Conservation (phyloP, 495 filamentous ascomycete species). For the Xylaria sp. region DNA sequence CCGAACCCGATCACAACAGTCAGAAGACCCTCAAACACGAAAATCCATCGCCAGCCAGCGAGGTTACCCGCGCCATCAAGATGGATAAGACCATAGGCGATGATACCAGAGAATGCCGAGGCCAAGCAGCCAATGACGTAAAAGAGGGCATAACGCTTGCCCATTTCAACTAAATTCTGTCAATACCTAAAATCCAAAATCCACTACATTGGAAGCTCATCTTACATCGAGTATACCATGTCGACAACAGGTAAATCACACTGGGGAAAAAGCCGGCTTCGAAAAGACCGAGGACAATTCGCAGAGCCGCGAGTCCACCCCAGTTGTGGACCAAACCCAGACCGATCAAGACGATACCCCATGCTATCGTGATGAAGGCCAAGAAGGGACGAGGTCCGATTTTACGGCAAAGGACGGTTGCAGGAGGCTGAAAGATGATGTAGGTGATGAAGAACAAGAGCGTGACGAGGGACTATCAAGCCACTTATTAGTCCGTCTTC, state of each 20-base stretch:
- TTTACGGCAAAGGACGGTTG: conserved; percentile 61
- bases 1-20: conserved; percentile 53
- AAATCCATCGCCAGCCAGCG: conserved; percentile 66
- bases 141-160: conserved; percentile 66
- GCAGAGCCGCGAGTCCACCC: conserved; percentile 56
- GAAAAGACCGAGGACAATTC: conserved; percentile 65
- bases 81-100: conserved; percentile 68
- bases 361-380: conserved; percentile 56
- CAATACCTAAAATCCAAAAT: not conserved
- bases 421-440: conserved; percentile 59
- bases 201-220: not conserved
- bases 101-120: conserved; percentile 64
- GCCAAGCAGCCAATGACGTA: conserved; percentile 68
- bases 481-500: conserved; percentile 18
- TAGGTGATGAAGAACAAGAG: conserved; percentile 70
- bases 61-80: conserved; percentile 54
- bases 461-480: conserved; percentile 53
- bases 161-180: conserved; percentile 56
- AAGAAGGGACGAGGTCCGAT: conserved; percentile 62
- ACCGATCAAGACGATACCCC: conserved; percentile 60
- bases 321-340: conserved; percentile 63
- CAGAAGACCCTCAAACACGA: conserved; percentile 63
- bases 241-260: conserved; percentile 65
- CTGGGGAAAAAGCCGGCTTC: conserved; percentile 69
- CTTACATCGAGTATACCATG: conserved; percentile 63